These are phyloP conservation scores for Kurtzmaniella fragi DNA, from an alignment of 805 yeast species.

Conservation along the genomic window DNA sequence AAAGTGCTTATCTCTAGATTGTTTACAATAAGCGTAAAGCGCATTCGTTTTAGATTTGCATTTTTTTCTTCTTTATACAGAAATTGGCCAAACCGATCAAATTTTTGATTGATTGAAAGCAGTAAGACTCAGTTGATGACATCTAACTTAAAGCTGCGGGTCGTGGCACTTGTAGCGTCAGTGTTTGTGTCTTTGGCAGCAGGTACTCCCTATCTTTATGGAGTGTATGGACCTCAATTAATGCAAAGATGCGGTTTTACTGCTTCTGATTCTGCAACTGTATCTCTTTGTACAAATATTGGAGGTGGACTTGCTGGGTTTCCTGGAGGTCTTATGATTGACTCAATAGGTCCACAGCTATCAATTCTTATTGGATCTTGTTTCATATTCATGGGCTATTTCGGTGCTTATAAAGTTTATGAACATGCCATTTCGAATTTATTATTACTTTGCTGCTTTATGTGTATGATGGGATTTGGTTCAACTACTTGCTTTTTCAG, in stretches of 20 bases:
- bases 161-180: slow-evolving; percentile 25
- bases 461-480: slow-evolving; percentile 58
- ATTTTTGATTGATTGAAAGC: too few relatives aligned
- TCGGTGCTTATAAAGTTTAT: slow-evolving; percentile 45
- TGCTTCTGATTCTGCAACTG: slow-evolving; percentile 56
- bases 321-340: slow-evolving; percentile 66
- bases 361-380: slow-evolving; percentile 54
- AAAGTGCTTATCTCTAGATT: too few relatives aligned
- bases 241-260: slow-evolving; percentile 52
- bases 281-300: slow-evolving; percentile 56
- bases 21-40: too few relatives aligned
- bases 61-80: too few relatives aligned
- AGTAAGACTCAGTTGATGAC: too few relatives aligned
- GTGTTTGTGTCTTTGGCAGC: slow-evolving; percentile 57
- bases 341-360: slow-evolving; percentile 49
- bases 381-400: slow-evolving; percentile 51
- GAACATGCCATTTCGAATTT: slow-evolving; percentile 34
- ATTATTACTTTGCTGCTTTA: slow-evolving; percentile 40
- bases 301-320: slow-evolving; percentile 70
- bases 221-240: slow-evolving; percentile 73
- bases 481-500: slow-evolving; percentile 61
- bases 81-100: too few relatives aligned
- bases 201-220: slow-evolving; percentile 73
- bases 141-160: slow-evolving; percentile 11
- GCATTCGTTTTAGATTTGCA: too few relatives aligned